Evolutionary conservation across 2,329 filamentous ascomycete genomes (phyloP).

Genomic region (Colletotrichum chrysophilum): DNA sequence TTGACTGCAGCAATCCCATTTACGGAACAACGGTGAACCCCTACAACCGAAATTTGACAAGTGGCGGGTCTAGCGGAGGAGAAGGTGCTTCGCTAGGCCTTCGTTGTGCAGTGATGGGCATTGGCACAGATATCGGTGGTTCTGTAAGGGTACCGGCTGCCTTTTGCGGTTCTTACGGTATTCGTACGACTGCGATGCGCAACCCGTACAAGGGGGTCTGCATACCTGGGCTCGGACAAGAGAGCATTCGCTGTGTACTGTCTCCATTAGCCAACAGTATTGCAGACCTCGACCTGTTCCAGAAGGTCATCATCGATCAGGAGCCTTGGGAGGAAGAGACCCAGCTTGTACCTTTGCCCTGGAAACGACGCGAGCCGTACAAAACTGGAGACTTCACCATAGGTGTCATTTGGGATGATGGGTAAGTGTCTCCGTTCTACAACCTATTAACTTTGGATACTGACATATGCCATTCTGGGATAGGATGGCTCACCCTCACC

Average conservation of each 20-base stretch:
- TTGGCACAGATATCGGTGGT: constrained; percentile 53
- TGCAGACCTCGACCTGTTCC: constrained; percentile 40
- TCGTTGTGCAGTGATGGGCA: constrained; percentile 42
- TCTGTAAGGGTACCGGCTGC: constrained; percentile 48
- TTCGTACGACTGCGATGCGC: constrained; percentile 41
- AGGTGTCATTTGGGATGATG: constrained; percentile 28
- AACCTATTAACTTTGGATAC: background rate
- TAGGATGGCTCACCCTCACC: constrained; percentile 27
- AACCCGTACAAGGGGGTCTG: constrained; percentile 34
- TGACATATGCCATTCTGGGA: background rate
- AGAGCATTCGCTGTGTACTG: constrained; percentile 35
- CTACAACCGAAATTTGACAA: constrained; percentile 39
- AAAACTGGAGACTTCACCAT: constrained; percentile 14
- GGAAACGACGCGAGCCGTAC: constrained; percentile 32
- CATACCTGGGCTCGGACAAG: constrained; percentile 34
- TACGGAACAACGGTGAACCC: constrained; percentile 44
- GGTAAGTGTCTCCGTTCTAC: constrained; percentile 2
- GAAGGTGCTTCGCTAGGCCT: constrained; percentile 47
- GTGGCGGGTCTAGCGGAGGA: constrained; percentile 48
- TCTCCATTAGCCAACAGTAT: constrained; percentile 28
- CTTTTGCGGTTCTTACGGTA: constrained; percentile 47
- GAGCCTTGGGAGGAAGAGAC: constrained; percentile 48
- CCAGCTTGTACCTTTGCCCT: constrained; percentile 42
- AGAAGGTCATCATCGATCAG: constrained; percentile 38
- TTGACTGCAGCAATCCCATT: constrained; percentile 41